Percentiles rank a stretch among this genome's conserved stretches.
These are phyloP conservation scores for Nicotiana sylvestris DNA, from an alignment of 257 asterid genomes.

Conservation along the genomic window DNA sequence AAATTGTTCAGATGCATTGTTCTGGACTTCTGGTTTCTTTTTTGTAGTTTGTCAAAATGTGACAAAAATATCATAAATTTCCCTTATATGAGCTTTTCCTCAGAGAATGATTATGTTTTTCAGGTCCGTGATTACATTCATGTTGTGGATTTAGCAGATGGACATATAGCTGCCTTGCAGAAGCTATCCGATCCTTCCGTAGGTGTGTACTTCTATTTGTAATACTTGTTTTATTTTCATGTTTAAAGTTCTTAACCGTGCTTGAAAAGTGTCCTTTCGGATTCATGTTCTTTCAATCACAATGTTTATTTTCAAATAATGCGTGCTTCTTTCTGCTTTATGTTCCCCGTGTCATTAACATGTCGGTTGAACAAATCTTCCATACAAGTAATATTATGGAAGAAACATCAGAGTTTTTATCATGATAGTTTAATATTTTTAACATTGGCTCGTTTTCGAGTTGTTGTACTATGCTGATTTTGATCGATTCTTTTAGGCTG, in stretches of 20 bases:
- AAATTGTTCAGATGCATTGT: not conserved
- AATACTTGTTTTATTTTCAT: not conserved
- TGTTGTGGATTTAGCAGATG: slow-evolving; percentile 91
- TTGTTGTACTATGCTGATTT: not conserved
- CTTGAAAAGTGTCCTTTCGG: not conserved
- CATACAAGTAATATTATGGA: not conserved
- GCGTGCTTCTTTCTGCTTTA: not conserved
- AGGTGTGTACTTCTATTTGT: slow-evolving; percentile 34
- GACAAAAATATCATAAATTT: not conserved
- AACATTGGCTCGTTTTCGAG: not conserved
- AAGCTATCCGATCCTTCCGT: slow-evolving; percentile 78
- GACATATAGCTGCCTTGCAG: slow-evolving; percentile 84
- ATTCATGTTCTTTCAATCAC: not conserved
- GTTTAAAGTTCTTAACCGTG: not conserved
- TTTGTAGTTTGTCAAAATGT: not conserved
- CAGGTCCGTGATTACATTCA: slow-evolving; percentile 98
- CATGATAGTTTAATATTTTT: not conserved
- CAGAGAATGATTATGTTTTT: not conserved
- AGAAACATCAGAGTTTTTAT: not conserved
- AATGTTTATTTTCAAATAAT: not conserved
- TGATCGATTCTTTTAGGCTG: slow-evolving; percentile 52
- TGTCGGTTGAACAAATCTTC: not conserved
- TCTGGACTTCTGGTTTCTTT: not conserved
- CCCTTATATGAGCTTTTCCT: not conserved
- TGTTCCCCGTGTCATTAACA: not conserved